These are phyloP conservation scores for Arthrobotrys megalospora DNA, from an alignment of 2,329 filamentous ascomycete species.

Conservation along the genomic window DNA sequence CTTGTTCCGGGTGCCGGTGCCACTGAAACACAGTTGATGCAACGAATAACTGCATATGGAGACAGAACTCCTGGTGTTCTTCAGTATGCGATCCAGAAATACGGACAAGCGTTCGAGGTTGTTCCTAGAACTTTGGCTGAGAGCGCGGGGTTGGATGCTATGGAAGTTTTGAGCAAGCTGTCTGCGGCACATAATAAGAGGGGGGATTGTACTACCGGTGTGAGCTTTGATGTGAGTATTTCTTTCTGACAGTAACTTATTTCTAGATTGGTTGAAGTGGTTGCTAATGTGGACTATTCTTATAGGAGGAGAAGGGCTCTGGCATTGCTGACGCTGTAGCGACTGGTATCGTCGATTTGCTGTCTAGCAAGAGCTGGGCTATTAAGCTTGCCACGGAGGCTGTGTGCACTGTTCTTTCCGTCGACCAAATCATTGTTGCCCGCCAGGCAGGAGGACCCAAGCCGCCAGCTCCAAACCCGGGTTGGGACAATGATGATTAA, in stretches of 20 bases:
- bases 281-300: conserved; percentile 64
- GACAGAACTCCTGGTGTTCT: conserved; percentile 93
- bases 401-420: conserved; percentile 91
- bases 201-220: conserved; percentile 89
- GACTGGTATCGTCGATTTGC: conserved; percentile 90
- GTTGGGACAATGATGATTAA: conserved; percentile 76
- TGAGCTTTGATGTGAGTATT: conserved; percentile 82
- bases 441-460: conserved; percentile 95
- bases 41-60: conserved; percentile 89
- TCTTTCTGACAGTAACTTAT: conserved; percentile 61
- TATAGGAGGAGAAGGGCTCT: conserved; percentile 79
- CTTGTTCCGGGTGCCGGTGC: conserved; percentile 95
- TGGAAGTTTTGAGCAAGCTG: conserved; percentile 91
- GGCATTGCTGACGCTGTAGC: conserved; percentile 89
- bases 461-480: conserved; percentile 91
- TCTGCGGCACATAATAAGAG: conserved; percentile 94
- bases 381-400: conserved; percentile 97
- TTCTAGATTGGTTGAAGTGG: neutral
- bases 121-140: conserved; percentile 94
- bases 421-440: conserved; percentile 99
- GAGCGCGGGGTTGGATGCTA: conserved; percentile 94
- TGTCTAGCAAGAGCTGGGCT: conserved; percentile 94
- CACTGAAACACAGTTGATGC: conserved; percentile 92
- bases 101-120: conserved; percentile 96
- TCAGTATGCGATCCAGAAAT: conserved; percentile 98